Base-by-base conservation (phyloP, 148 eudicot species). In the Dianthus caryophyllus region DNA sequence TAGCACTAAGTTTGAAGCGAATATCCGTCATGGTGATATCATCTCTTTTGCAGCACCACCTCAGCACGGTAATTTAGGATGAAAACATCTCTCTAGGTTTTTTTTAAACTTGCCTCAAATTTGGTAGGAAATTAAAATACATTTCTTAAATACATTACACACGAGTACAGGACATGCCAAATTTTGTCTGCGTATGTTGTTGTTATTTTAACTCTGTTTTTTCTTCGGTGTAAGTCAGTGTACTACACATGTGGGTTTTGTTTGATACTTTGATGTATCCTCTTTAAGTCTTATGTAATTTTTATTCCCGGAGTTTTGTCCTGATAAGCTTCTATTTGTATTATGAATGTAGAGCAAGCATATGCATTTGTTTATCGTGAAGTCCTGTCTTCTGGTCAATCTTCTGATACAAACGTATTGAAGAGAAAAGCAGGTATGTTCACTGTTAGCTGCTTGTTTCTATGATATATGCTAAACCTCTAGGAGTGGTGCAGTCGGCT, bases 311-410 rank as follows among this genome's bases (percentile, higher is more conserved):
- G 30, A 5, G 10, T 38, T 43, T 46, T 16, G 33, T 44, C 21
- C 51, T 63, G 66, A 59, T n/a, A 20, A n/a, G 46, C 31, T 43
- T 36, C 17, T 73, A 27, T 47, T 79, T 65, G 24, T 44, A 48
- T 70, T 76, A 75, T 80, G 69, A 25, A 71, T 83, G 61, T 81
- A 93, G 98, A 88, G 69, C 80, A 74, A 61, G 89, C 98, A 60
- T 83, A 75, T 73, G 95, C 92, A 18, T 93, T 88, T 76, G 98
- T 93, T 21, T 93, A 75, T 77, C 91, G 96, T 51, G 96, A 93
- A 70, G 92, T 90, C 76, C 63, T 52, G 7, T 79, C 73, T 66
- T 79, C 88, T 36, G 17, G 65, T 68, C 76, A 82, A 59, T 64
- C 66, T 52, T 25, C 79, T 57, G 88, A 84, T 81, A 80, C 75